phyloP scores from a whole-genome alignment of 306 rosid species.

The Benincasa hispida region DNA sequence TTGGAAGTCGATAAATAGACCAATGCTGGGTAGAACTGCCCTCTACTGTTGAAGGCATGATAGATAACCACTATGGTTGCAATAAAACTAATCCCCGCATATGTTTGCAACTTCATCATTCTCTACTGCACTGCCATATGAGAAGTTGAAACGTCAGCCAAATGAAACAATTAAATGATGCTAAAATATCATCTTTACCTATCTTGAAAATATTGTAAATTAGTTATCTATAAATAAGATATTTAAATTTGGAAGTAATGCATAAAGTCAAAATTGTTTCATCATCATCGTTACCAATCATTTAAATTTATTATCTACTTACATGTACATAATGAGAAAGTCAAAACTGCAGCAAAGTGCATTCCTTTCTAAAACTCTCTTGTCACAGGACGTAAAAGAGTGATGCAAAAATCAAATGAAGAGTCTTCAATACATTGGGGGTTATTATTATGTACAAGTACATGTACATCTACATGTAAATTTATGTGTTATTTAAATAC shows the following conservation, averaged over 20 bases:
- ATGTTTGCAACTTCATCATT: slow-evolving; percentile 85
- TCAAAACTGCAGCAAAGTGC: background rate
- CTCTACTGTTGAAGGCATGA: slow-evolving; percentile 90
- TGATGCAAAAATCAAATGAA: background rate
- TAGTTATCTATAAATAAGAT: background rate
- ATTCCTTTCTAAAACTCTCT: background rate
- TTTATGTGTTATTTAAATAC: too few relatives aligned
- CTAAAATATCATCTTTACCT: background rate
- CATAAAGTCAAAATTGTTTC: background rate
- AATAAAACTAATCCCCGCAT: slow-evolving; percentile 78
- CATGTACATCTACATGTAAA: too few relatives aligned
- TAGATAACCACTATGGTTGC: slow-evolving; percentile 75
- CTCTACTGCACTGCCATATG: slow-evolving; percentile 9
- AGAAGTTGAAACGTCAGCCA: background rate
- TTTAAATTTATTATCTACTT: too few relatives aligned
- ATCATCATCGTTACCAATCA: too few relatives aligned
- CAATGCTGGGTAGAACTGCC: slow-evolving; percentile 96
- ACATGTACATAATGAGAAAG: background rate
- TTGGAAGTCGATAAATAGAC: slow-evolving; percentile 91
- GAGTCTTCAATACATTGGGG: background rate
- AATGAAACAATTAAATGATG: background rate
- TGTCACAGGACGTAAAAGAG: background rate
- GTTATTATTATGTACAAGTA: too few relatives aligned
- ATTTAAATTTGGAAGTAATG: background rate
- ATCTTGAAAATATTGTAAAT: background rate